Base-by-base conservation (phyloP, 768 basidiomycete species). In the Favolaschia claudopus region DNA sequence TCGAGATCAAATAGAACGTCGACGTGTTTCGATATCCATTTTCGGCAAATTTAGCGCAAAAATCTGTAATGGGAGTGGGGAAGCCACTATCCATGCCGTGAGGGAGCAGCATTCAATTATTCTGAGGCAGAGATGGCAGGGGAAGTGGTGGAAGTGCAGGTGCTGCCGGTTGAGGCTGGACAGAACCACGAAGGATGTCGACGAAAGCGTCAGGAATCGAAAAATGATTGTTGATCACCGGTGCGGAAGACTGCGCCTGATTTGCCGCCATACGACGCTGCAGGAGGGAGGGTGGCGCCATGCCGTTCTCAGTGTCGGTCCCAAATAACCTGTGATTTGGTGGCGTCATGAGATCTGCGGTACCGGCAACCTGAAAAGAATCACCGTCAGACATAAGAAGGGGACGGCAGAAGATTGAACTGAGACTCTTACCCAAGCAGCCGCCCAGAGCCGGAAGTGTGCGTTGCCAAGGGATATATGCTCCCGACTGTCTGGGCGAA, bases 381-480 rank as follows among this genome's bases (percentile, higher is more conserved):
- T n/a, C n/a, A n/a, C n/a, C n/a, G n/a, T 19, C n/a, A 13, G 36
- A 25, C 4, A 27, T 8, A 56, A 12, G 29, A 5, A 14, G 8
- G 5, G 38, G 7, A 8, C 9, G 31, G 27, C 7, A 33, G 20
- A 28, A 8, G 15, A 5, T 28, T 1, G 10, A 32, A 34, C 24
- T 7, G n/a, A 17, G 0, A 5, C n/a, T 9, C 15, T 1, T n/a
- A 48, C 53, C 33, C 27, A 39, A 4, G 47, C 53, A 0, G 37
- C 53, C 0, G 60, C 60, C 60, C 53, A 61, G 20, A 20, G 24
- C 2, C 37, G 40, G 34, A 54, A 60, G n/a, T 60, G 59, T 0
- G 39, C 20, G 7, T 55, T 4, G 0, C 40, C 47, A 0, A 61
- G 17, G 6, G 39, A 20, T 14, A 55, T 19, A 17, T 55, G 53